Evolutionary conservation across 176 grass and related monocot genomes (phyloP).

Genomic region (Bothriochloa decipiens): DNA sequence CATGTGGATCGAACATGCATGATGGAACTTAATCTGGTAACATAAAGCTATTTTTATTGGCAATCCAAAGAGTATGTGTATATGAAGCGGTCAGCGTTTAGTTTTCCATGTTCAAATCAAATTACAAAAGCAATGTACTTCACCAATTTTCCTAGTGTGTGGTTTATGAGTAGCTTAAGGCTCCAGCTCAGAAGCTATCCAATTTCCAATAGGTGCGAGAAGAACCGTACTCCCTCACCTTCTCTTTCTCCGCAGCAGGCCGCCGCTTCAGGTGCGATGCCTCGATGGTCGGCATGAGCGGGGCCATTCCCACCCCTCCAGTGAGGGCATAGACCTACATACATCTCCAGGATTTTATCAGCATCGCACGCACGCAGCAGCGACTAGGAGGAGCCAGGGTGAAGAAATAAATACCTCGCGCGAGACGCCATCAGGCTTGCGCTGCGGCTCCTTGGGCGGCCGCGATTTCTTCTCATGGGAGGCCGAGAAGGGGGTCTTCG

Average conservation of each 20-base stretch:
- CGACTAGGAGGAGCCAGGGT: neutral
- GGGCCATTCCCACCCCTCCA: conserved; percentile 78
- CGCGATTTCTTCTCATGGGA: conserved; percentile 86
- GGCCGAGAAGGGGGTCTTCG: conserved; percentile 71
- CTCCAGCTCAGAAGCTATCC: conserved; percentile 6
- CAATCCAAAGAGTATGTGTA: neutral
- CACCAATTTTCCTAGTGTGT: neutral
- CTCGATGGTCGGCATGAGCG: conserved; percentile 83
- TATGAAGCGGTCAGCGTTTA: neutral
- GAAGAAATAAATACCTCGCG: conserved; percentile 68
- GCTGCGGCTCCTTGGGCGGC: conserved; percentile 86
- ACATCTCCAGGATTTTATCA: neutral
- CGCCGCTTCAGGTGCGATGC: conserved; percentile 78
- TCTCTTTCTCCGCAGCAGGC: conserved; percentile 58
- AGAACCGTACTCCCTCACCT: conserved; percentile 21
- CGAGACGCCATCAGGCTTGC: conserved; percentile 92
- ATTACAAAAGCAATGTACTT: neutral
- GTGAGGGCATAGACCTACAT: conserved; percentile 90
- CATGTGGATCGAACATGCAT: neutral
- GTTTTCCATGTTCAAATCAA: neutral
- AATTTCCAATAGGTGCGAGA: neutral
- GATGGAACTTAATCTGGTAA: neutral
- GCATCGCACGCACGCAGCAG: neutral
- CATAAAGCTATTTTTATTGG: neutral
- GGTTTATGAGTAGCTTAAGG: neutral